Evolutionary conservation across 1,139 yeast species (phyloP), one percentile per base, ranked within the genome.

Genomic region (Trichomonascaceae sp.): DNA sequence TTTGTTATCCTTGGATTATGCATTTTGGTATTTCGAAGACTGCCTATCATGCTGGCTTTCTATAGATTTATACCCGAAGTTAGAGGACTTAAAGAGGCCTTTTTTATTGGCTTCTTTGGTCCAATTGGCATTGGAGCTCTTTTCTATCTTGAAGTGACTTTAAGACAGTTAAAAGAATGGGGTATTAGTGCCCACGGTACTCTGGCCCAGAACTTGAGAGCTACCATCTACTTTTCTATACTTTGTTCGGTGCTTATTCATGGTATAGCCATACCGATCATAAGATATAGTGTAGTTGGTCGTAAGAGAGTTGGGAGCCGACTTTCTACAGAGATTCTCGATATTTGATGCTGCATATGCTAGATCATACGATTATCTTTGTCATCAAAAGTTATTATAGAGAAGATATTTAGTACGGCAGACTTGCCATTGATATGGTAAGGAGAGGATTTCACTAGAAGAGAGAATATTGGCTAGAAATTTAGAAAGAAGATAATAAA

Each of bases 71-170:
- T 72, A 1, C 76, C 77, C 2, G 71, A 69, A 44, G 60, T 75
- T n/a, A 61, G 63, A 6, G 62, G 61, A n/a, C 64, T 72, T 64
- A 65, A 64, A 51, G 78, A 75, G 56, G 77, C 78, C 0, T 44
- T 70, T 1, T 74, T 74, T 55, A 66, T 69, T 6, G 78, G 78
- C 8, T 74, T 68, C 63, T 75, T 75, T 60, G 79, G 79, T 1
- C 78, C 79, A 1, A 71, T 75, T 53, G 79, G 78, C 5, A 76
- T 74, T n/a, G 78, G 78, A 12, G 77, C 71, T 2, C 55, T 67
- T 46, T 68, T 68, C 52, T 68, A 68, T 53, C 60, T 66, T 10
- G 61, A 60, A 30, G 61, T 66, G 6, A 54, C 62, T 17, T 50
- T 62, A n/a, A 57, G 57, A 32, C 60, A 64, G 45, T 57, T 68